Evolutionary conservation across 139 green algal species (phyloP), one percentile per base, ranked within the genome.

Genomic region (Coelastrella sp.): DNA sequence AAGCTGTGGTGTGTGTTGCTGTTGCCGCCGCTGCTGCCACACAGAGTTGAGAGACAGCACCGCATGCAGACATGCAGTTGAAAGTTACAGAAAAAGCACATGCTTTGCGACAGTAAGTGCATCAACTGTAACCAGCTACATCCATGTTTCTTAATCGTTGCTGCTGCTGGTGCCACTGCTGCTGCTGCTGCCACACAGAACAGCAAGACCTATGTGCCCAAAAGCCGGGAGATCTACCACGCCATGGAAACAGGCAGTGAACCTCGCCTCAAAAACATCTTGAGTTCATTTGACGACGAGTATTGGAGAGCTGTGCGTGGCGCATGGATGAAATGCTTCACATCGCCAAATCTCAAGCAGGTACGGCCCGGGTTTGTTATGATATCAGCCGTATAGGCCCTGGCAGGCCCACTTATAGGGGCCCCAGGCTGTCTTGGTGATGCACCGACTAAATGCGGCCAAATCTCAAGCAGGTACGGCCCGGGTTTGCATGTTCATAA

Each of bases 301-400:
- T 88, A 88, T 54, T 88, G 83, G 83, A 64, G 7, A 59, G 66
- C 68, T 10, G 54, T 88, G 16, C 17, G 83, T 47, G 66, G 66
- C 5, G 83, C 83, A 0, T 88, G 83, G 83, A 88, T 88, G 83
- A 88, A 88, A 19, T 88, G 83, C 83, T 88, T 88, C 8, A 88
- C 83, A n/a, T 88, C 83, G 10, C 56, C 68, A 60, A 80, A 68
- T 68, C 68, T 88, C 4, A 88, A 88, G 11, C 32, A 59, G 66
- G 83, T 88, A 65, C 0, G 47, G 7, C 11, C 5, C 74, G 58
- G 16, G 57, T 64, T 8, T 54, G 71, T 77, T 22, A n/a, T n/a
- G n/a, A n/a, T n/a, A n/a, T n/a, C n/a, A n/a, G n/a, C n/a, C n/a
- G n/a, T n/a, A n/a, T n/a, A n/a, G n/a, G n/a, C n/a, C n/a, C n/a